phyloP scores from a whole-genome alignment of 495 filamentous ascomycete species.

The Chlorociboria aeruginascens region DNA sequence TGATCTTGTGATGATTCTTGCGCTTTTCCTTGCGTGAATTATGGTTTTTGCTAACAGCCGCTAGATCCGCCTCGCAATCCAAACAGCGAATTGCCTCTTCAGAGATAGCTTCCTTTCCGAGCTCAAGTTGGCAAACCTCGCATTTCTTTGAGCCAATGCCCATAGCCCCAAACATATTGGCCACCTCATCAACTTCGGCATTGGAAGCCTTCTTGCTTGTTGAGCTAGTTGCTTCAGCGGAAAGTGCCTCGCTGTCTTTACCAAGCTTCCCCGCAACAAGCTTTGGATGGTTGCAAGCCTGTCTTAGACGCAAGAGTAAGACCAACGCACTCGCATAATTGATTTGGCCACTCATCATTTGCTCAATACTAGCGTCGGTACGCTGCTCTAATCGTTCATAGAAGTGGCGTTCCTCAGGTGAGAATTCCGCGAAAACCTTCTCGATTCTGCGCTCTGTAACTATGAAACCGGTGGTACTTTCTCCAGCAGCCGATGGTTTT shows the following conservation, averaged over 20 bases:
- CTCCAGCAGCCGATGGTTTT: conserved; percentile 35
- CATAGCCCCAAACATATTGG: conserved; percentile 73
- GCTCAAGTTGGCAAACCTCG: conserved; percentile 70
- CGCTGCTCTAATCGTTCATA: conserved; percentile 75
- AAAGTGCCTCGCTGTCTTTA: conserved; percentile 75
- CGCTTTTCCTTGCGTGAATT: conserved; percentile 19
- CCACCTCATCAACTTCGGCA: conserved; percentile 60
- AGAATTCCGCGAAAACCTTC: conserved; percentile 67
- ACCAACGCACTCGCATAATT: conserved; percentile 81
- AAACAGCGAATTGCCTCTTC: conserved; percentile 53
- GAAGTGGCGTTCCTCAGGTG: conserved; percentile 65
- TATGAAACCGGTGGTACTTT: conserved; percentile 54
- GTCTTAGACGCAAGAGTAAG: conserved; percentile 73
- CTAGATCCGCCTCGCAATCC: conserved; percentile 60
- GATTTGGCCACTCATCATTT: conserved; percentile 69
- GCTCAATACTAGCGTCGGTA: conserved; percentile 72
- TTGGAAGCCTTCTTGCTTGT: conserved; percentile 36
- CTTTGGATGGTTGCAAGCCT: conserved; percentile 89
- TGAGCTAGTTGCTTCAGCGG: conserved; percentile 43
- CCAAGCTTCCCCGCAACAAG: conserved; percentile 73
- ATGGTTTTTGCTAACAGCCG: conserved; percentile 21
- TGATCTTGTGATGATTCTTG: conserved; percentile 20
- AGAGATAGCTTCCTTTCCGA: conserved; percentile 45
- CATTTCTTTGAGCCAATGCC: conserved; percentile 74
- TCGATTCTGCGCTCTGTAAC: conserved; percentile 82